A percentile compares a stretch with the other conserved stretches of the same genome.
phyloP scores from a whole-genome alignment of 441 rosid genomes.

The Jatropha podagrica region DNA sequence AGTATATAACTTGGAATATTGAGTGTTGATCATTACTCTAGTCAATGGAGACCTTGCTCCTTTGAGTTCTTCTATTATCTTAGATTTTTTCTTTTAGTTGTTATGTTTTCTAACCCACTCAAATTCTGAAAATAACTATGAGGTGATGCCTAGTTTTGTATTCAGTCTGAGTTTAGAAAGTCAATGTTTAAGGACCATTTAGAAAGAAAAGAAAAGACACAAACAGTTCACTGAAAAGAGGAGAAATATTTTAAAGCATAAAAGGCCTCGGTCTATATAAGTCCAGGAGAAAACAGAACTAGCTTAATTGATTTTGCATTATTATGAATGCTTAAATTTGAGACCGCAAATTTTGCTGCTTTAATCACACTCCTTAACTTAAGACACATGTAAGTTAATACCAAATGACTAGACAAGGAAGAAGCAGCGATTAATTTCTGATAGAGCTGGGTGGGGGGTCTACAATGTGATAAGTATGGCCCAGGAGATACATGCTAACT shows the following conservation, averaged over 20 bases:
- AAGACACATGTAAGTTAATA: slow-evolving; percentile 13
- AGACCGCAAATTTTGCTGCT: background rate
- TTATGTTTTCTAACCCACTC: background rate
- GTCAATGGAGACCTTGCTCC: background rate
- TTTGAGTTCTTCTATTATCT: background rate
- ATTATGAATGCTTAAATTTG: background rate
- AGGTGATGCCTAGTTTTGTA: background rate
- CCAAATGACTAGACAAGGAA: slow-evolving; percentile 18
- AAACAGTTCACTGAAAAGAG: background rate
- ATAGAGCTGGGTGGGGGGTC: too few species aligned
- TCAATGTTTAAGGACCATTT: background rate
- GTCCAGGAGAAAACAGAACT: background rate
- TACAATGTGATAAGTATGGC: too few species aligned
- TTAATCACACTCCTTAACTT: slow-evolving; percentile 5
- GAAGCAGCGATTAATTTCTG: background rate
- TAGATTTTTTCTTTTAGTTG: background rate
- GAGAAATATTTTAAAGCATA: background rate
- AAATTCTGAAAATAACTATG: background rate
- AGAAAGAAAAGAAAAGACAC: background rate
- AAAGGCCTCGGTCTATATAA: background rate
- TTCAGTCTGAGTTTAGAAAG: background rate
- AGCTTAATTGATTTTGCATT: background rate
- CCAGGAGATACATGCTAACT: too few species aligned
- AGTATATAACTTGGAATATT: background rate
- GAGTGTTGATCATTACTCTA: background rate